These are phyloP conservation scores for Xylariaceae sp. DNA, from an alignment of 2,329 filamentous ascomycete species.

Conservation along the genomic window DNA sequence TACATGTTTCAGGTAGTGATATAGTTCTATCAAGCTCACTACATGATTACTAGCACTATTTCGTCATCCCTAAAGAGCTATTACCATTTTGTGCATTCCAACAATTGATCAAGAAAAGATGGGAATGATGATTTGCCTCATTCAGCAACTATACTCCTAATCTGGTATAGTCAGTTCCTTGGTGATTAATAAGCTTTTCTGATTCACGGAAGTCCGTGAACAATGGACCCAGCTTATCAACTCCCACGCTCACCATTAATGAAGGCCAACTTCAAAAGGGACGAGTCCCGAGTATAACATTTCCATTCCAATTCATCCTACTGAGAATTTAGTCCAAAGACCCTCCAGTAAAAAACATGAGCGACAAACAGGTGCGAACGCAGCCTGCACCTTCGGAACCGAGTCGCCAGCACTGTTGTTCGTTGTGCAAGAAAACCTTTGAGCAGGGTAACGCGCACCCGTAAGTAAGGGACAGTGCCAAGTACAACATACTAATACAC, in stretches of 20 bases:
- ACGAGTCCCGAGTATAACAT: too few species aligned
- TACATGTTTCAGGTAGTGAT: background rate
- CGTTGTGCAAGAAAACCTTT: slow-evolving; percentile 10
- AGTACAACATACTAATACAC: background rate
- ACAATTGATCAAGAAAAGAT: too few species aligned
- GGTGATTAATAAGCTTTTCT: background rate
- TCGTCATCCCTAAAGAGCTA: too few species aligned
- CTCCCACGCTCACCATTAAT: background rate
- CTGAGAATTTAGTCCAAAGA: too few species aligned
- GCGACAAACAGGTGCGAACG: background rate
- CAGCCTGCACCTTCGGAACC: background rate
- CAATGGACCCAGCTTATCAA: background rate
- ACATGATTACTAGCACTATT: too few species aligned
- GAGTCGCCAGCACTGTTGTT: background rate
- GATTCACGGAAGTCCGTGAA: slow-evolving; percentile 15
- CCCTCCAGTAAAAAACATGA: background rate
- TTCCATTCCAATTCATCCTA: too few species aligned
- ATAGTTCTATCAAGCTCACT: background rate
- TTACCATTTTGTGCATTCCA: too few species aligned
- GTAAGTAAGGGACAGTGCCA: too few species aligned
- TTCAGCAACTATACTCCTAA: background rate
- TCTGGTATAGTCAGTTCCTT: background rate
- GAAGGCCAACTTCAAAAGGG: too few species aligned
- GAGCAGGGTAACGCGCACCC: slow-evolving; percentile 4
- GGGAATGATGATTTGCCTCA: too few species aligned